phyloP scores from a whole-genome alignment of 805 yeast genomes.

The Hanseniaspora valbyensis region DNA sequence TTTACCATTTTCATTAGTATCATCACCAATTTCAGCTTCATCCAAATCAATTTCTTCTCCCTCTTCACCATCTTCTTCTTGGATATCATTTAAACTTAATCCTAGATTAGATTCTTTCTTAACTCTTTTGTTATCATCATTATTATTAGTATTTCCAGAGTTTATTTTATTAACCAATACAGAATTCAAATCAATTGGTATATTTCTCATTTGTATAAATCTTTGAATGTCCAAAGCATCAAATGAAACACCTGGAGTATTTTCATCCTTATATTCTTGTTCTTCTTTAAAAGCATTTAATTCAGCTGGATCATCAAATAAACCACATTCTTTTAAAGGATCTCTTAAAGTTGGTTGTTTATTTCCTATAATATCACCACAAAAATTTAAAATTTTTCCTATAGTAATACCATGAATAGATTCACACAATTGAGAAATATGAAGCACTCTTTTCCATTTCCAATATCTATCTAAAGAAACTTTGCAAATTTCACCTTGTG shows the following conservation, averaged over 20 bases:
- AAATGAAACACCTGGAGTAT: conserved; percentile 29
- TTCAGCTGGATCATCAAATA: conserved; percentile 41
- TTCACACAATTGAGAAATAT: conserved; percentile 50
- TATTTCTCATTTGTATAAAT: conserved; percentile 28
- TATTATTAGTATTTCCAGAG: conserved; percentile 18
- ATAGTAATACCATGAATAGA: conserved; percentile 37
- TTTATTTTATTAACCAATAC: conserved; percentile 35
- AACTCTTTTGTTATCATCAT: conserved; percentile 31
- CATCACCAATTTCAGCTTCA: conserved; percentile 22
- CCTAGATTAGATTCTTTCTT: conserved; percentile 28
- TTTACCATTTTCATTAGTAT: conserved; percentile 23
- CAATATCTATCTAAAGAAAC: conserved; percentile 54
- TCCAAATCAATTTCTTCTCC: conserved; percentile 19
- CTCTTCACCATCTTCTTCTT: conserved; percentile 21
- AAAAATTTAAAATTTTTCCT: conserved; percentile 45
- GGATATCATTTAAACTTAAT: conserved; percentile 26
- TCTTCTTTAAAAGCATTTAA: conserved; percentile 24
- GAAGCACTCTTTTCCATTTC: conserved; percentile 52
- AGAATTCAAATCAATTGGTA: conserved; percentile 34
- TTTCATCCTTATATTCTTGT: conserved; percentile 27
- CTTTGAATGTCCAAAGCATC: conserved; percentile 37
- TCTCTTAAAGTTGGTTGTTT: conserved; percentile 21
- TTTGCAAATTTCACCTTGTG: conserved; percentile 30
- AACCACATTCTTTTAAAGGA: conserved; percentile 38
- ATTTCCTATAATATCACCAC: conserved; percentile 13